Percentiles rank a stretch among this genome's conserved stretches.
Evolutionary conservation across 805 yeast genomes (phyloP).

Genomic region (Metschnikowia corniflorae): DNA sequence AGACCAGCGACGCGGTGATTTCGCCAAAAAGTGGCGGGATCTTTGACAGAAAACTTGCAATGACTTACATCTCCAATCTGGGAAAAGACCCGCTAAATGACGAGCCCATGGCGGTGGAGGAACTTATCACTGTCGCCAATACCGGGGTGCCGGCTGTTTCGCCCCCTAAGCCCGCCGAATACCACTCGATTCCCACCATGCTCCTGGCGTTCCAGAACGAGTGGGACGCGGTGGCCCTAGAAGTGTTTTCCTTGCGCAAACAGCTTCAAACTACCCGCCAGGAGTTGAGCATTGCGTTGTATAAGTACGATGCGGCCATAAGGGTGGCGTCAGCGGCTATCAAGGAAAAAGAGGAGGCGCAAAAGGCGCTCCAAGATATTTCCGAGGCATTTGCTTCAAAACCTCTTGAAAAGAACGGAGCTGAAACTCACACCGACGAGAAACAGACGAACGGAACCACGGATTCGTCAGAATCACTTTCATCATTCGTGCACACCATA

Average conservation of each 20-base stretch:
- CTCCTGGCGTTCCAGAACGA: slow-evolving; percentile 77
- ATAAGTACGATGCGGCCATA: slow-evolving; percentile 87
- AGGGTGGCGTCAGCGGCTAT: slow-evolving; percentile 75
- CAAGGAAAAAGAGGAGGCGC: slow-evolving; percentile 74
- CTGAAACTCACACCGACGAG: neutral
- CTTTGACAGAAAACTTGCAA: slow-evolving; percentile 62
- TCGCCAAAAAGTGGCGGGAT: slow-evolving; percentile 68
- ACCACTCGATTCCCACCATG: slow-evolving; percentile 74
- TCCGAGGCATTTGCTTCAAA: slow-evolving; percentile 24
- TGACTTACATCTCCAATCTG: slow-evolving; percentile 57
- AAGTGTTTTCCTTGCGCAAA: slow-evolving; percentile 70
- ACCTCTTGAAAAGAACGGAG: neutral
- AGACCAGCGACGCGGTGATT: slow-evolving; percentile 67
- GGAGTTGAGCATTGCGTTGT: slow-evolving; percentile 73
- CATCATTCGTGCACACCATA: neutral
- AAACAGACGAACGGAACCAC: slow-evolving; percentile 10
- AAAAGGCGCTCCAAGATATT: slow-evolving; percentile 57
- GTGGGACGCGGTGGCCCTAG: slow-evolving; percentile 85
- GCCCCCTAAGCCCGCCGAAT: slow-evolving; percentile 37
- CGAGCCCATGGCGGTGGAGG: slow-evolving; percentile 55
- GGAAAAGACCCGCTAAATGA: slow-evolving; percentile 75
- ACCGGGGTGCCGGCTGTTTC: slow-evolving; percentile 7
- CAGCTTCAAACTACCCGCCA: slow-evolving; percentile 63
- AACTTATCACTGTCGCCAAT: slow-evolving; percentile 43
- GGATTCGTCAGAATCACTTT: neutral